Conservation (phyloP, 805 yeast species). For the Komagataella pastoris region DNA sequence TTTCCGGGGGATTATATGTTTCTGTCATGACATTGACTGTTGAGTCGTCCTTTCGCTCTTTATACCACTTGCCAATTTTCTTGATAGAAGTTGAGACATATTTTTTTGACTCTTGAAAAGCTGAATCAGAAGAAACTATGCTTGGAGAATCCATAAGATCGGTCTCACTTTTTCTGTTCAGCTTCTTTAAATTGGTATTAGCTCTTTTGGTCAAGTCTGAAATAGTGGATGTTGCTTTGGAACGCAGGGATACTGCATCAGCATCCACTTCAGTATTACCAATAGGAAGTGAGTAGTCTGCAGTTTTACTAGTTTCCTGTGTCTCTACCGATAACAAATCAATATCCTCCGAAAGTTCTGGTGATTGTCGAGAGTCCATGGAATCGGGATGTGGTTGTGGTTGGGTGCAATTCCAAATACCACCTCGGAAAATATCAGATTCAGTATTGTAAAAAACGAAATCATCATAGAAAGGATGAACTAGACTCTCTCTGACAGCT, state of each 20-base stretch:
- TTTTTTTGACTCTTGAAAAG: background rate
- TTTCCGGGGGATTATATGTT: slow-evolving; percentile 37
- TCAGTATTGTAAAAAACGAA: slow-evolving; percentile 53
- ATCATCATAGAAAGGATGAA: slow-evolving; percentile 85
- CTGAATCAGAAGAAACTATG: background rate
- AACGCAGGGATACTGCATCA: background rate
- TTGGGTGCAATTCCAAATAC: slow-evolving; percentile 63
- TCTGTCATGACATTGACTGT: slow-evolving; percentile 4
- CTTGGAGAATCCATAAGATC: slow-evolving; percentile 11
- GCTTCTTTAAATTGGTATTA: background rate
- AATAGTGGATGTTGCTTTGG: slow-evolving; percentile 1
- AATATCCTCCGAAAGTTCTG: background rate
- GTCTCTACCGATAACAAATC: background rate
- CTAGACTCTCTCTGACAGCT: slow-evolving; percentile 67
- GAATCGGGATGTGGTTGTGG: slow-evolving; percentile 4
- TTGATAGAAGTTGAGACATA: slow-evolving; percentile 31
- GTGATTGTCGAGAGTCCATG: slow-evolving; percentile 1
- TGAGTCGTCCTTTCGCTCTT: slow-evolving; percentile 19
- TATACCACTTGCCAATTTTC: slow-evolving; percentile 63
- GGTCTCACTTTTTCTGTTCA: background rate
- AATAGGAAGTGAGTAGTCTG: background rate
- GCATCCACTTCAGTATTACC: slow-evolving; percentile 4
- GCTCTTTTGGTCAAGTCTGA: slow-evolving; percentile 1
- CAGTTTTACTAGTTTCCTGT: background rate
- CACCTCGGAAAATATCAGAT: slow-evolving; percentile 75